A percentile compares a stretch with the other conserved stretches of the same genome.
Conservation (phyloP, 2,329 filamentous ascomycete species). For the Ceratocystis smalleyi region DNA sequence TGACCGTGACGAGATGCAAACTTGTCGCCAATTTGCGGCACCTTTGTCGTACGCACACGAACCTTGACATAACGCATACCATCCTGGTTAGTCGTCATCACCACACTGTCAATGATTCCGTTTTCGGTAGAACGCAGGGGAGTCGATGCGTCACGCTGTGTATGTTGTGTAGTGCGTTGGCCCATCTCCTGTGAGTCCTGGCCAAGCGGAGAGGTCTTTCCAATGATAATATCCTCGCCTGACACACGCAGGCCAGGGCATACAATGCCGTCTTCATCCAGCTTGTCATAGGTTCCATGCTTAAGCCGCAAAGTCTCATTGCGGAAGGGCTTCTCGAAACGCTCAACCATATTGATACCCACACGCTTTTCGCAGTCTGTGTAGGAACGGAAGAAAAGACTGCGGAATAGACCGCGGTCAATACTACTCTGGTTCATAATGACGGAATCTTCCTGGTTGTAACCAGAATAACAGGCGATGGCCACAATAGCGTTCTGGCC, state of each 20-base stretch:
- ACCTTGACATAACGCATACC: conserved; percentile 95
- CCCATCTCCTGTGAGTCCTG: conserved; percentile 87
- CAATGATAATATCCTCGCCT: conserved; percentile 97
- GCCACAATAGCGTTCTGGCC: conserved; percentile 98
- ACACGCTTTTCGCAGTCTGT: conserved; percentile 94
- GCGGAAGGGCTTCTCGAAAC: conserved; percentile 88
- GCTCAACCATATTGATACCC: conserved; percentile 80
- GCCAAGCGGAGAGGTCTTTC: conserved; percentile 90
- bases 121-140: conserved; percentile 90
- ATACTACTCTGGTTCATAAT: conserved; percentile 99
- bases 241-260: conserved; percentile 87
- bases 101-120: conserved; percentile 85
- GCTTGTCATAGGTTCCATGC: conserved; percentile 91
- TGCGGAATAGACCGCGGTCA: conserved; percentile 90
- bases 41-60: conserved; percentile 89
- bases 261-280: conserved; percentile 91
- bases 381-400: conserved; percentile 94
- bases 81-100: conserved; percentile 88
- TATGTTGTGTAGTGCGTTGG: conserved; percentile 75
- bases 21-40: conserved; percentile 97
- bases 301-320: conserved; percentile 81
- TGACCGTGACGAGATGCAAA: conserved; percentile 98
- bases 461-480: conserved; percentile 92
- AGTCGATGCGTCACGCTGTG: conserved; percentile 90
- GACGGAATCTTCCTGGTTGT: conserved; percentile 99